Base-by-base conservation (phyloP, 495 filamentous ascomycete genomes). In the Aspergillus diversus region DNA sequence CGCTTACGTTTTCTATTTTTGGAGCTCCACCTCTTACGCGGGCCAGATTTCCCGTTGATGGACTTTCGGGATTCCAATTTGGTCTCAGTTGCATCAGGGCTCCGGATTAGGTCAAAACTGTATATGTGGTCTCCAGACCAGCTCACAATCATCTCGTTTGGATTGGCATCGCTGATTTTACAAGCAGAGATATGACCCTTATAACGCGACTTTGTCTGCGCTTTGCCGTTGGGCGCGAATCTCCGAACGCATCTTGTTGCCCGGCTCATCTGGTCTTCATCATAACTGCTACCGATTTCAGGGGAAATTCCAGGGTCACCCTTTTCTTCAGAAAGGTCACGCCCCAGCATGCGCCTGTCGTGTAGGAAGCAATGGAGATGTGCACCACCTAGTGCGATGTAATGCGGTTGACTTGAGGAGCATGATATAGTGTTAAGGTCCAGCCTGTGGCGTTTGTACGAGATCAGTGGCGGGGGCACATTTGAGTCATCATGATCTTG, bases 41-140 rank as follows among this genome's bases (percentile, higher is more conserved):
- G 46, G 37, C 49, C 60, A 15, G 68, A 59, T 27, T 55, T 69
- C 53, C 66, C 67, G 21, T 61, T 60, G 1, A 61, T 35, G 9
- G 64, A 62, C 11, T 61, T 63, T 15, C 63, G 55, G 42, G 63
- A 58, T 15, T 55, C 56, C 15, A 47, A 55, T 11, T 72, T 62
- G 43, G 63, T 34, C 37, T 85, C 79, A 61, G 74, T 71, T 34
- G 84, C 83, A 75, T 89, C 86, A 1, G 86, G 82, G 68, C 81
- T 87, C n/a, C 79, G 78, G 37, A 89, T 74, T 15, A 92, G 74
- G 69, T 92, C 86, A 63, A 92, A 92, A 68, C 86, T 86, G 71
- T 92, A 92, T 63, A 92, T 88, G 57, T 86, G 83, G 61, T 91
- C 87, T 13, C 89, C 89, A 39, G 87, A 90, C 89, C 90, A 92